phyloP scores from a whole-genome alignment of 228 moss, liverwort and hornwort genomes.

The Sphagnum magellanicum region DNA sequence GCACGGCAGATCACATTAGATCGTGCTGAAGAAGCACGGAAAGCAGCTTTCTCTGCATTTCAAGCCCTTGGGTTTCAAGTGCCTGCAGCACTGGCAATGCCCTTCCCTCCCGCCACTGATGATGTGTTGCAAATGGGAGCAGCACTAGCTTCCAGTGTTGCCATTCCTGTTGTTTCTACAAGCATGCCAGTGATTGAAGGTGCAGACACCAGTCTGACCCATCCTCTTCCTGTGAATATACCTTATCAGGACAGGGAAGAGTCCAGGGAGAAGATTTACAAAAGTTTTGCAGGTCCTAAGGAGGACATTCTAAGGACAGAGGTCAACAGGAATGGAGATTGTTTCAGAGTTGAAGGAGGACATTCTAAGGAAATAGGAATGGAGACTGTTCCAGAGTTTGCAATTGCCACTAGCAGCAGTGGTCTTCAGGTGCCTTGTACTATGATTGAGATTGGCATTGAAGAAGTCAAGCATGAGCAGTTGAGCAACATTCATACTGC shows the following conservation, averaged over 20 bases:
- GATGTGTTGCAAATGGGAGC: slow-evolving; percentile 3
- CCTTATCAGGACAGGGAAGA: slow-evolving; percentile 1
- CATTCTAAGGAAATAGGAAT: background rate
- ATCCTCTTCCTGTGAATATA: slow-evolving; percentile 6
- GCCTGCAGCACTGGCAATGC: slow-evolving; percentile 42
- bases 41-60: slow-evolving; percentile 85
- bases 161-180: slow-evolving; percentile 12
- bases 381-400: background rate
- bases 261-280: background rate
- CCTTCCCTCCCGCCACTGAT: slow-evolving; percentile 18
- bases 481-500: background rate
- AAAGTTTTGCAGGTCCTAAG: slow-evolving; percentile 7
- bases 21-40: slow-evolving; percentile 83
- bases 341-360: too few relatives aligned
- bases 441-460: slow-evolving; percentile 4
- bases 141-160: slow-evolving; percentile 17
- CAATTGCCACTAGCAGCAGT: background rate
- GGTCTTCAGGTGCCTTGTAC: background rate
- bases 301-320: slow-evolving; percentile 12
- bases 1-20: slow-evolving; percentile 77
- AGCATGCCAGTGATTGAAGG: slow-evolving; percentile 2
- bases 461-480: slow-evolving; percentile 3
- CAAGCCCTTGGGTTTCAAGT: slow-evolving; percentile 79
- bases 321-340: background rate
- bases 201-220: background rate